Conservation (phyloP, 306 rosid species). For the Lathyrus sativus region DNA sequence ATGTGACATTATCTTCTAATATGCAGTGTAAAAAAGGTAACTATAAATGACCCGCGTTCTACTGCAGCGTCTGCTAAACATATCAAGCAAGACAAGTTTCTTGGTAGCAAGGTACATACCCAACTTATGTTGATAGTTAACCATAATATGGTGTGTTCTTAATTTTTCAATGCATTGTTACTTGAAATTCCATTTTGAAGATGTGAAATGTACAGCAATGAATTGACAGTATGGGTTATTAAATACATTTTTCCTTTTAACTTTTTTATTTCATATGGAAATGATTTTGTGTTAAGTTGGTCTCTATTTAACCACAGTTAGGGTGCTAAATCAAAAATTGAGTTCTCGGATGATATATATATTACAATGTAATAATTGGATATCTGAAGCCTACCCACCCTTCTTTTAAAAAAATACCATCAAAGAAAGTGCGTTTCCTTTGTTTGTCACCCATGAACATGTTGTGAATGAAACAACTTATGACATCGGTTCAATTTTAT, state of each 20-base stretch:
- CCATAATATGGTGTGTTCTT: conserved; percentile 21
- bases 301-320: conserved; percentile 8
- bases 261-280: neutral
- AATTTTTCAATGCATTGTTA: conserved; percentile 16
- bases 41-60: conserved; percentile 61
- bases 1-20: conserved; percentile 28
- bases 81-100: conserved; percentile 53
- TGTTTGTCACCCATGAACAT: neutral
- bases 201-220: conserved; percentile 12
- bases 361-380: conserved; percentile 8
- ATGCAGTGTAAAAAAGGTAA: conserved; percentile 69
- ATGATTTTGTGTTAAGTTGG: conserved; percentile 15
- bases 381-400: neutral
- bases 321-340: neutral
- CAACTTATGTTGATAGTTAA: conserved; percentile 2
- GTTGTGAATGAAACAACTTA: neutral
- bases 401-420: neutral
- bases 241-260: neutral
- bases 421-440: neutral
- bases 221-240: neutral
- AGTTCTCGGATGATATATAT: conserved; percentile 1
- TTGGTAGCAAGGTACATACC: conserved; percentile 67
- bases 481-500: neutral
- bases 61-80: conserved; percentile 55
- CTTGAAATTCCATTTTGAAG: conserved; percentile 25